phyloP scores from a whole-genome alignment of 257 asterid genomes.

The Plantago elongata region DNA sequence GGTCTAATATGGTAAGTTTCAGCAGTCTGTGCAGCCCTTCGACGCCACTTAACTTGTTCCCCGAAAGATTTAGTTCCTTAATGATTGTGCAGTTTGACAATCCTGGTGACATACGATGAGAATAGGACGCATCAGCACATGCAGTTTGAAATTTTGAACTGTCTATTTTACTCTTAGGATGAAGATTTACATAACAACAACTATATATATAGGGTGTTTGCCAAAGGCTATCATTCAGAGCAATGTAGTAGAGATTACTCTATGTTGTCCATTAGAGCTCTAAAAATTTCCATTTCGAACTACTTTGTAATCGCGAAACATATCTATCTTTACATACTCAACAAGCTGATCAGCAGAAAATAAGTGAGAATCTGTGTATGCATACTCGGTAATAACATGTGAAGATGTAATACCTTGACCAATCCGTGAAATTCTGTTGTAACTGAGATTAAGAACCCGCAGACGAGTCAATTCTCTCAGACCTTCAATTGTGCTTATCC shows the following conservation, averaged over 20 bases:
- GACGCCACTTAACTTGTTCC: conserved; percentile 74
- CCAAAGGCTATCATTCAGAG: no score
- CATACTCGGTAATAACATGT: neutral
- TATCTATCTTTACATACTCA: no score
- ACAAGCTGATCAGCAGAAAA: no score
- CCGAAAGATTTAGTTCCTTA: conserved; percentile 75
- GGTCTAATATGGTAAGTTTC: conserved; percentile 64
- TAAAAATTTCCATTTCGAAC: no score
- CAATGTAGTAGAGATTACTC: no score
- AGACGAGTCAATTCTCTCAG: conserved; percentile 68
- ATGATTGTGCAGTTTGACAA: conserved; percentile 57
- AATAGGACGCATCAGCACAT: conserved; percentile 7
- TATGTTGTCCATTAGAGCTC: no score
- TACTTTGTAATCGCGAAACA: no score
- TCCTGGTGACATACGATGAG: conserved; percentile 36
- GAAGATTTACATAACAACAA: no score
- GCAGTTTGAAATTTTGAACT: neutral
- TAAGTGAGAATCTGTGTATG: no score
- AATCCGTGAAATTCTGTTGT: conserved; percentile 67
- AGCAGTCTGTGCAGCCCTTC: conserved; percentile 83
- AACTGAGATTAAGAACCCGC: conserved; percentile 79
- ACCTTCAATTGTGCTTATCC: conserved; percentile 68
- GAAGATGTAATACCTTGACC: conserved; percentile 57
- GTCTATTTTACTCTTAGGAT: no score
- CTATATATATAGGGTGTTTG: no score